Conservation (phyloP, 2,329 filamentous ascomycete species). For the Daldinia eschscholtzii region DNA sequence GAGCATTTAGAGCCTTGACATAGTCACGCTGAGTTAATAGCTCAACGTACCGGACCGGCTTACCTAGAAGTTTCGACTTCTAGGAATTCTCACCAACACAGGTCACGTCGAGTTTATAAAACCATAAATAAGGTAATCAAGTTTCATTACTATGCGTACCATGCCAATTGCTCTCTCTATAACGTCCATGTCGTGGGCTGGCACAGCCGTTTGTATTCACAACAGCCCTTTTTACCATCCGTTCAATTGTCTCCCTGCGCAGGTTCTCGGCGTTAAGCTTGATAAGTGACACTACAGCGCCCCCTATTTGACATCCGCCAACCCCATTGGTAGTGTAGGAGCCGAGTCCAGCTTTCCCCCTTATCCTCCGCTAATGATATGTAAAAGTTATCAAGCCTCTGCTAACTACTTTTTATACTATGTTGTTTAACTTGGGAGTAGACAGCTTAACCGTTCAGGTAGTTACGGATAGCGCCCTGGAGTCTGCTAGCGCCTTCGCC, state of each 20-base stretch:
- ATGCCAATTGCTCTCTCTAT: constrained; percentile 34
- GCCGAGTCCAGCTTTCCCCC: constrained; percentile 4
- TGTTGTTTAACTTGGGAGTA: neutral
- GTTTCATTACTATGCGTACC: constrained; percentile 42
- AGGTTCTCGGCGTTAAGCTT: neutral
- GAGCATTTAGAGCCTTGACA: neutral
- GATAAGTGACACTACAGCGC: neutral
- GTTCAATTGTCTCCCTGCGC: constrained; percentile 12
- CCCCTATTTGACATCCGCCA: constrained; percentile 8
- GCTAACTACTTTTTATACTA: neutral
- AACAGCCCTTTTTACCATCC: constrained; percentile 26
- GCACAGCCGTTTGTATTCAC: constrained; percentile 34
- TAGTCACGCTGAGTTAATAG: neutral
- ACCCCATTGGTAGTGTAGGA: neutral
- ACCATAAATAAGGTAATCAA: constrained; percentile 6
- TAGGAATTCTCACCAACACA: neutral
- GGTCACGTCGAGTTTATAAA: neutral
- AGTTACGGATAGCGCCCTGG: constrained; percentile 79
- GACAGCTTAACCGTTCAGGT: constrained; percentile 67
- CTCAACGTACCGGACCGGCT: neutral
- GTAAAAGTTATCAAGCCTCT: neutral
- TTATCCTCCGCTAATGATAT: neutral
- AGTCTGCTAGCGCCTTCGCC: constrained; percentile 88
- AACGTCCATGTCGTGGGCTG: constrained; percentile 30
- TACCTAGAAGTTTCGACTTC: neutral